phyloP scores from a whole-genome alignment of 106 monocot genomes.

The Vanilla planifolia region DNA sequence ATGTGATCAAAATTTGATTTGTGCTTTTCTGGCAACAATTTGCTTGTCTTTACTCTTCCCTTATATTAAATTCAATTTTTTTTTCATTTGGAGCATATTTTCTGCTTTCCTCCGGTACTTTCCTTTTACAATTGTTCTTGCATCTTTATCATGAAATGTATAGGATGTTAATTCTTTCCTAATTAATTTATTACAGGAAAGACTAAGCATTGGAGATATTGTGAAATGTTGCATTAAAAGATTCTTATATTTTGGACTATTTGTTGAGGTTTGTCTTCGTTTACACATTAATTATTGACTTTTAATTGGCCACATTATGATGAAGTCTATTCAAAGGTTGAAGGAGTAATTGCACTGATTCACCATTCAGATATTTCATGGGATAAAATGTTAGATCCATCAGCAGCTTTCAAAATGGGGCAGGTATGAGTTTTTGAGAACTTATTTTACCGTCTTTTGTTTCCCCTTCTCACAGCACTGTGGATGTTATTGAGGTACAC shows the following conservation, averaged over 20 bases:
- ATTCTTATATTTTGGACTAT: conserved; percentile 91
- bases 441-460: neutral
- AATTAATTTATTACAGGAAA: conserved; percentile 39
- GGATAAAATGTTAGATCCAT: conserved; percentile 76
- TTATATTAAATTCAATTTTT: no score
- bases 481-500: neutral
- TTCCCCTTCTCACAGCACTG: neutral
- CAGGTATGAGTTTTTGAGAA: conserved; percentile 41
- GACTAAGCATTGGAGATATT: conserved; percentile 80
- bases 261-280: conserved; percentile 65
- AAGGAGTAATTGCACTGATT: conserved; percentile 85
- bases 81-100: no score
- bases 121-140: no score
- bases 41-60: no score
- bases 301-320: neutral
- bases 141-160: no score
- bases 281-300: neutral
- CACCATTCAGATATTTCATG: conserved; percentile 88
- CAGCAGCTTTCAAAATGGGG: conserved; percentile 67
- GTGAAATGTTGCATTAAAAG: conserved; percentile 70
- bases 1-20: no score
- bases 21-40: no score
- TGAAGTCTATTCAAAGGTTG: conserved; percentile 48
- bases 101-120: no score
- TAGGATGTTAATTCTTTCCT: neutral